Conservation (phyloP, 163 green algal genomes). For the Scenedesmus sp. region DNA sequence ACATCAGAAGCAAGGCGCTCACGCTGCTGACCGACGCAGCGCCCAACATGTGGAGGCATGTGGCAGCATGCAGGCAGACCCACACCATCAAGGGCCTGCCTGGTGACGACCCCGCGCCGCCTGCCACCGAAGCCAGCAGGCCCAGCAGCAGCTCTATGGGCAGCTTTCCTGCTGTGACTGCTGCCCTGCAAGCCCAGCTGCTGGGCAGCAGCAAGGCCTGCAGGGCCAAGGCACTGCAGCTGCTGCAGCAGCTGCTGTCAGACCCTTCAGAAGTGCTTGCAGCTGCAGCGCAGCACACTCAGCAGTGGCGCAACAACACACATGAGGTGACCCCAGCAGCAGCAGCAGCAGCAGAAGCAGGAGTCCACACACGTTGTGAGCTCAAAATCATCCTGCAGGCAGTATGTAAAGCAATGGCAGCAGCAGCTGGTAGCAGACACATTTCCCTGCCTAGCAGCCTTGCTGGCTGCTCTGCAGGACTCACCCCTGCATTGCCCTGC, state of each 20-base stretch:
- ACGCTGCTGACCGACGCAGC: conserved; percentile 1
- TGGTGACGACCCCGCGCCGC: neutral
- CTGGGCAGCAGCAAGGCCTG: conserved; percentile 25
- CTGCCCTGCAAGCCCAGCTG: conserved; percentile 21
- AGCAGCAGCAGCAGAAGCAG: neutral
- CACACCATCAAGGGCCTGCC: neutral
- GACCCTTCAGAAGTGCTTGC: neutral
- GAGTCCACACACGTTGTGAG: neutral
- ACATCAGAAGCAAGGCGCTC: conserved; percentile 44
- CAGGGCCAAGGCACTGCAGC: conserved; percentile 30
- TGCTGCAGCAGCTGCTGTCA: conserved; percentile 34
- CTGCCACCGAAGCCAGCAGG: neutral
- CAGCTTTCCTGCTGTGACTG: neutral
- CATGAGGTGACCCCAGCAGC: neutral
- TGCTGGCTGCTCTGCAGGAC: conserved; percentile 11
- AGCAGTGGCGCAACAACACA: neutral
- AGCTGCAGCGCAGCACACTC: neutral
- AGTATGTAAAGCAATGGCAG: neutral
- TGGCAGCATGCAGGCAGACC: neutral
- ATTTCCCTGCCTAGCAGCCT: neutral
- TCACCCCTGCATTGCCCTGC: neutral
- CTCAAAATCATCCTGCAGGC: conserved; percentile 4
- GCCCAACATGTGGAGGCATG: conserved; percentile 15
- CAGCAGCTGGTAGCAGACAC: conserved; percentile 14
- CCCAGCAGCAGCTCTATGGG: neutral